Base-by-base conservation (phyloP, 78 protist species). In the Mastigamoeba balamuthi region DNA sequence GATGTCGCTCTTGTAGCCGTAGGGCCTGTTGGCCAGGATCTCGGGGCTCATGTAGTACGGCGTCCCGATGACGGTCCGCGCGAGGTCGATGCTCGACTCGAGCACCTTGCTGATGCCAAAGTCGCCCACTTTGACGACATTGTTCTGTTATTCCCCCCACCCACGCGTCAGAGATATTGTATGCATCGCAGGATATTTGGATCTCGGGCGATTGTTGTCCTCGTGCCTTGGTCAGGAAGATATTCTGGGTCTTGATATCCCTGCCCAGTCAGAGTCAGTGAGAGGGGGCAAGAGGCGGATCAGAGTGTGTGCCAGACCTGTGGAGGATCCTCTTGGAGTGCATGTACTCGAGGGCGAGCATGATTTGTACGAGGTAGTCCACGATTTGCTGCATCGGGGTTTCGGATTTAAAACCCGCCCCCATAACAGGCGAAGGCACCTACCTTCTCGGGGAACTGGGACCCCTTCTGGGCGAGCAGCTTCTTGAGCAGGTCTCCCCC, bases 41-140 rank as follows among this genome's bases (percentile, higher is more conserved):
- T 48, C 58, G 17, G 58, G 58, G 17, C 58, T 48, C 30, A 95
- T 39, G 74, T 94, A 94, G 83, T 83, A 93, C 0, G 98, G 98
- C 30, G 96, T 95, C 33, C 98, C 98, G 8, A 90, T 74, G 9
- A 80, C 75, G 17, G 92, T 93, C 3, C 64, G 1, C 3, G 94
- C 96, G 8, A 83, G 67, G 29, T 80, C 88, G 27, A 48, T 37
- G 25, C 88, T 91, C 10, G 63, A 41, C 7, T 43, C 77, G 10
- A 96, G 78, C 28, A 93, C 84, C 36, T 86, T 88, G 17, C 94
- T 92, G 42, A 96, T 93, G 30, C 97, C 97, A 66, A 96, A 92
- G 78, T 96, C 99, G 10, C 58, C 58, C 58, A 48, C 33, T 48
- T 48, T 48, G 58, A 48, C 17, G 33, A 48, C 58, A 69, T 36